Conservation (phyloP, 331 rosid species). For the Dryas integrifolia region DNA sequence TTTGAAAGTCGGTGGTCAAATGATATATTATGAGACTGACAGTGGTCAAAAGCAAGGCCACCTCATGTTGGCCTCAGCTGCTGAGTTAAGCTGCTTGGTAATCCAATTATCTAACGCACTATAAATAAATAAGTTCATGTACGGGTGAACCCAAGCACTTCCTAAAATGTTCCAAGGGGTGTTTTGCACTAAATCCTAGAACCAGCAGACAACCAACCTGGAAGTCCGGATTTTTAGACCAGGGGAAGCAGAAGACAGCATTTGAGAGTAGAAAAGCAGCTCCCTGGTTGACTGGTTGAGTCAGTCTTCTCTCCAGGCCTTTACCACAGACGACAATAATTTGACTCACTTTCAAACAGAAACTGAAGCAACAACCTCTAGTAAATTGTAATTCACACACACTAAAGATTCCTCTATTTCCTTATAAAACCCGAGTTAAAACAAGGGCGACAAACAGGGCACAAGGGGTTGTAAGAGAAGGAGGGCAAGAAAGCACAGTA, state of each 20-base stretch:
- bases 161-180: background rate
- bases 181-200: conserved; percentile 53
- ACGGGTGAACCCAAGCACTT: background rate
- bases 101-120: conserved; percentile 1
- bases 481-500: background rate
- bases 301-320: conserved; percentile 17
- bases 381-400: conserved; percentile 16
- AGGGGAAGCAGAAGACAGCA: conserved; percentile 40
- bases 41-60: conserved; percentile 18
- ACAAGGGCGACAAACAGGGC: background rate
- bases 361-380: conserved; percentile 33
- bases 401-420: conserved; percentile 20
- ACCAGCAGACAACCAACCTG: conserved; percentile 56
- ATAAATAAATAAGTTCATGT: background rate
- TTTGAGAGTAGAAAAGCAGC: conserved; percentile 47
- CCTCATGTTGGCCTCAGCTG: background rate
- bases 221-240: conserved; percentile 63
- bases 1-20: background rate
- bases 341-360: conserved; percentile 27
- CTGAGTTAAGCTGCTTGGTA: background rate
- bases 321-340: conserved; percentile 22
- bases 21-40: background rate
- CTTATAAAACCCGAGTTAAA: conserved; percentile 9
- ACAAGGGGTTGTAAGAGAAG: background rate
- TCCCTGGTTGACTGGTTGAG: conserved; percentile 46